These are phyloP conservation scores for Dichotomopilus funicola DNA, from an alignment of 2,329 filamentous ascomycete genomes.

Conservation along the genomic window DNA sequence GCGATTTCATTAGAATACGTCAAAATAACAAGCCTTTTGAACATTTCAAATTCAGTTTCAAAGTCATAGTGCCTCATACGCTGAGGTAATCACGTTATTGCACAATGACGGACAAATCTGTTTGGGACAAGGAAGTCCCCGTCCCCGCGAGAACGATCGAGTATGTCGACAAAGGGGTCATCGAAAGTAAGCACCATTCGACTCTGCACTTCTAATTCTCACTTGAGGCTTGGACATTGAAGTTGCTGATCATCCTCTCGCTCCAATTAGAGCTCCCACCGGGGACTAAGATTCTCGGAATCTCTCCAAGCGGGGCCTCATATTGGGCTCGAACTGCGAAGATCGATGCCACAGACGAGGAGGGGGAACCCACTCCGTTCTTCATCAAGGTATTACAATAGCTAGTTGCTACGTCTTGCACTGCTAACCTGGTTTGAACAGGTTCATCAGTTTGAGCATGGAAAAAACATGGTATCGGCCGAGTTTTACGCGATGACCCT, in stretches of 20 bases:
- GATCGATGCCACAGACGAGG: constrained; percentile 11
- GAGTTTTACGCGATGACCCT: constrained; percentile 36
- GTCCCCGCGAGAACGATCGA: not conserved
- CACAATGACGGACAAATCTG: not conserved
- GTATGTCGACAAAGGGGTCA: constrained; percentile 3
- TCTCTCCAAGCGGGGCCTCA: constrained; percentile 1
- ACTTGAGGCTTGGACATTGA: not conserved
- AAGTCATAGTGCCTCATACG: no score
- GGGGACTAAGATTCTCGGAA: constrained; percentile 1
- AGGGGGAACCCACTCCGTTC: constrained; percentile 13
- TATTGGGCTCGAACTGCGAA: constrained; percentile 12
- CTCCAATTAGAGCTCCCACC: constrained; percentile 2
- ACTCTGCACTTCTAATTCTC: not conserved
- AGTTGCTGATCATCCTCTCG: no score
- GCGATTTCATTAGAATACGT: no score
- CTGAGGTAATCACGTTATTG: not conserved
- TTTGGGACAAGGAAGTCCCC: not conserved
- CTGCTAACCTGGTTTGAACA: not conserved
- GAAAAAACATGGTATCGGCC: constrained; percentile 28
- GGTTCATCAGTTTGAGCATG: constrained; percentile 7
- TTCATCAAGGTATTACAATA: constrained; percentile 18
- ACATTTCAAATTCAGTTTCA: no score
- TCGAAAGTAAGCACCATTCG: not conserved
- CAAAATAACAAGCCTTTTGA: no score
- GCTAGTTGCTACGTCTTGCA: no score